A percentile compares a stretch with the other conserved stretches of the same genome.
phyloP scores from a whole-genome alignment of 306 rosid genomes.

The Cucurbita moschata region DNA sequence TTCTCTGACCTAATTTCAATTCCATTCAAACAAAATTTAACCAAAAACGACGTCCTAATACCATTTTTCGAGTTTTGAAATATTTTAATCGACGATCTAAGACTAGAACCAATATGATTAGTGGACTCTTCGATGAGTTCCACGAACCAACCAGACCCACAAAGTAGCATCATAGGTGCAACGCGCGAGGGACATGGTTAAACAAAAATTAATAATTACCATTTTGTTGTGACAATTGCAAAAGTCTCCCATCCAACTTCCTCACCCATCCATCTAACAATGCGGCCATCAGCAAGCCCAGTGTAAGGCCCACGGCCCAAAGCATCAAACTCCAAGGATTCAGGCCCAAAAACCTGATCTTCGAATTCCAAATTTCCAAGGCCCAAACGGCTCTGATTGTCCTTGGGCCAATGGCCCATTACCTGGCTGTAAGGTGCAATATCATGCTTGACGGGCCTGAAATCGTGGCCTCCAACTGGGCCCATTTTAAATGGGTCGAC shows the following conservation, averaged over 20 bases:
- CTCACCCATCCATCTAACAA: slow-evolving; percentile 91
- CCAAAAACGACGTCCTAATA: too few species aligned
- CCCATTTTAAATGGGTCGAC: slow-evolving; percentile 89
- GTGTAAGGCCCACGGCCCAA: slow-evolving; percentile 74
- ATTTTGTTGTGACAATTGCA: slow-evolving; percentile 62
- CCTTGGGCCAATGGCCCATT: slow-evolving; percentile 70
- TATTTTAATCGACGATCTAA: too few species aligned
- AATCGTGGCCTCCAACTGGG: slow-evolving; percentile 50
- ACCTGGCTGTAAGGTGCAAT: slow-evolving; percentile 76
- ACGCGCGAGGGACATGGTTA: too few species aligned
- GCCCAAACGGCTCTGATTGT: slow-evolving; percentile 53
- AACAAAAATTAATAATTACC: slow-evolving; percentile 16
- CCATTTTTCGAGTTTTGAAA: too few species aligned
- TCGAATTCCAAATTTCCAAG: slow-evolving; percentile 48
- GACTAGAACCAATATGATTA: too few species aligned
- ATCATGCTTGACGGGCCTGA: slow-evolving; percentile 59
- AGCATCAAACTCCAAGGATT: slow-evolving; percentile 65
- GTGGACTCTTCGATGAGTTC: too few species aligned
- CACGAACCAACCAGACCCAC: too few species aligned
- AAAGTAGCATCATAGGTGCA: too few species aligned
- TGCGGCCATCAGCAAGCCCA: slow-evolving; percentile 82
- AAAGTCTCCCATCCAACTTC: slow-evolving; percentile 82
- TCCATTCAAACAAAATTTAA: neutral
- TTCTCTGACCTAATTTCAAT: slow-evolving; percentile 51
- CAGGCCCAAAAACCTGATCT: slow-evolving; percentile 78